Conservation (phyloP, 176 grass and related monocot species). For the Musa itinerans region DNA sequence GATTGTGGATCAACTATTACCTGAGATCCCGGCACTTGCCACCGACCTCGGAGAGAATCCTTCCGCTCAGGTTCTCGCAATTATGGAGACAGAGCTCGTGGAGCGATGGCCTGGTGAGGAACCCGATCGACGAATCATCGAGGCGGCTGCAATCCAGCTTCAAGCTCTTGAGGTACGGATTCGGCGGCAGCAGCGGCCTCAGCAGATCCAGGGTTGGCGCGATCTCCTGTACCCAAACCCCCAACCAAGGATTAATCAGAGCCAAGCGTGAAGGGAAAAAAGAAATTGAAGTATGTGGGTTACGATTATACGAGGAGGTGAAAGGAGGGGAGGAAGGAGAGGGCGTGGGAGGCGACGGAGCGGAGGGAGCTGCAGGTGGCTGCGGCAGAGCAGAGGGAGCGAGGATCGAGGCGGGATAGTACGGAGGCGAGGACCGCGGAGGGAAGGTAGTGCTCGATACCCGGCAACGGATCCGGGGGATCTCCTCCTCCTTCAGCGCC, state of each 20-base stretch:
- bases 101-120: conserved; percentile 55
- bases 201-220: conserved; percentile 45
- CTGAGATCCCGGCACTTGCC: conserved; percentile 76
- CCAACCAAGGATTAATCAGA: conserved; percentile 3
- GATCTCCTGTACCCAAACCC: conserved; percentile 48
- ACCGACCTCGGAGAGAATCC: conserved; percentile 55
- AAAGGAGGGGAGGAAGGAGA: conserved; percentile 68
- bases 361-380: conserved; percentile 52
- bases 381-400: conserved; percentile 60
- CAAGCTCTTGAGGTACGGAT: conserved; percentile 60
- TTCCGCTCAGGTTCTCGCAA: conserved; percentile 69
- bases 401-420: conserved; percentile 81
- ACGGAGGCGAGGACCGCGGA: conserved; percentile 60
- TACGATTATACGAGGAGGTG: conserved; percentile 44
- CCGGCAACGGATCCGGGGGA: conserved; percentile 7
- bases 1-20: conserved; percentile 15
- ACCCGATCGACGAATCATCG: conserved; percentile 50
- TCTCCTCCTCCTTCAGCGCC: background rate
- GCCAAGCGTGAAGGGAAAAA: background rate
- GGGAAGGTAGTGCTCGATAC: conserved; percentile 58
- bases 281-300: background rate
- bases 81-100: conserved; percentile 62
- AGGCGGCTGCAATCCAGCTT: conserved; percentile 63
- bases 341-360: conserved; percentile 45
- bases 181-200: conserved; percentile 52